A percentile compares a stretch with the other conserved stretches of the same genome.
These are phyloP conservation scores for Astraeus odoratus DNA, from an alignment of 768 basidiomycete genomes.

Conservation along the genomic window DNA sequence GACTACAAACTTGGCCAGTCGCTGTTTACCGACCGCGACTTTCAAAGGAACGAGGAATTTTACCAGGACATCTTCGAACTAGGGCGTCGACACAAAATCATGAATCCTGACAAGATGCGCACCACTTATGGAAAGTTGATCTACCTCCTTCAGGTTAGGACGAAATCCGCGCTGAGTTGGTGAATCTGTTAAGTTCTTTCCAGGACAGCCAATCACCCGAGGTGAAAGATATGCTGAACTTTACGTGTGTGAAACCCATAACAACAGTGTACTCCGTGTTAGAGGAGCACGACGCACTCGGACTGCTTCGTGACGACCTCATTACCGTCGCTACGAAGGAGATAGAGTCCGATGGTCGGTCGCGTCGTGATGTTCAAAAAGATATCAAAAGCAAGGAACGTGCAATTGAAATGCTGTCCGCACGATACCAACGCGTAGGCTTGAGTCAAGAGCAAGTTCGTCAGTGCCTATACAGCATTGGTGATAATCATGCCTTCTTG, in stretches of 20 bases:
- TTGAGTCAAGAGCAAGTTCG: constrained; percentile 61
- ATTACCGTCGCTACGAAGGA: constrained; percentile 75
- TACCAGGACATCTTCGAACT: constrained; percentile 78
- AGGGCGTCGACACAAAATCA: constrained; percentile 81
- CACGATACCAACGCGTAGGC: constrained; percentile 51
- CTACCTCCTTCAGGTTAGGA: constrained; percentile 73
- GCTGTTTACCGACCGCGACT: constrained; percentile 75
- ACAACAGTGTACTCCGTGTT: constrained; percentile 65
- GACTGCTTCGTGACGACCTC: constrained; percentile 70
- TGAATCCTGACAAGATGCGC: constrained; percentile 91
- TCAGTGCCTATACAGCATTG: constrained; percentile 82
- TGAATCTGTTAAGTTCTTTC: not conserved
- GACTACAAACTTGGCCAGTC: constrained; percentile 90
- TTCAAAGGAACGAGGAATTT: constrained; percentile 71
- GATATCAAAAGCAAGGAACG: constrained; percentile 82
- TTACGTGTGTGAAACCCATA: constrained; percentile 74
- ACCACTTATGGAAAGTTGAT: constrained; percentile 84
- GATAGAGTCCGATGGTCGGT: constrained; percentile 64
- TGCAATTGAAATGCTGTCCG: constrained; percentile 70
- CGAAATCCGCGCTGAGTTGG: not conserved
- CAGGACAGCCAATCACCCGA: constrained; percentile 84
- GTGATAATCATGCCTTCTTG: constrained; percentile 86
- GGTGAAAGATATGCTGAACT: constrained; percentile 72
- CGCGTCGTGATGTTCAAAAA: constrained; percentile 72
- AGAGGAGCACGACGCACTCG: constrained; percentile 56